A percentile compares a stretch with the other conserved stretches of the same genome.
Evolutionary conservation across 192 early-diverging fungal genomes (phyloP).

Genomic region (Backusella morwellensis): DNA sequence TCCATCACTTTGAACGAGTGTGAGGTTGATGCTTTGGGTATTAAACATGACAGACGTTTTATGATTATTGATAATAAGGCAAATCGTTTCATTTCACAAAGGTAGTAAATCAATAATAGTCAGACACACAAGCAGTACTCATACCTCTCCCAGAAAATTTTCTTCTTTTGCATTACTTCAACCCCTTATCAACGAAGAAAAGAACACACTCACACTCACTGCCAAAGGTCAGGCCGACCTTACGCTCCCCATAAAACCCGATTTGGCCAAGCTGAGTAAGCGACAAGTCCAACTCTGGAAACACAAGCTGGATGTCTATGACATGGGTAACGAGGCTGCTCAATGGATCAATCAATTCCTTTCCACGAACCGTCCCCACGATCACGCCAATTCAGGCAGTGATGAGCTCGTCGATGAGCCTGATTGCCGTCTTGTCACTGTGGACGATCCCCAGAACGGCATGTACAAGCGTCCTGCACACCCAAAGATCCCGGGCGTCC

Average conservation of each 20-base stretch:
- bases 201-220: conserved; percentile 11
- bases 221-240: conserved; percentile 1
- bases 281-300: conserved; percentile 39
- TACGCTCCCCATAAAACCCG: conserved; percentile 25
- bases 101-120: conserved; percentile 15
- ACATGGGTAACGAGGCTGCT: conserved; percentile 63
- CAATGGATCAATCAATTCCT: conserved; percentile 53
- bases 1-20: conserved; percentile 37
- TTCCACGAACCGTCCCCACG: neutral
- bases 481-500: conserved; percentile 26
- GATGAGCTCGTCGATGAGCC: neutral
- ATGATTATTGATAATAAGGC: conserved; percentile 39
- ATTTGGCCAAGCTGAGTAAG: conserved; percentile 7
- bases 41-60: conserved; percentile 44
- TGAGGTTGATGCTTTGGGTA: conserved; percentile 15
- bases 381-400: neutral
- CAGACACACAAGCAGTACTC: neutral
- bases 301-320: conserved; percentile 43
- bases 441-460: conserved; percentile 20
- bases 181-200: conserved; percentile 14
- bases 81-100: conserved; percentile 32
- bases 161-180: conserved; percentile 23
- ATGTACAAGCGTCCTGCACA: conserved; percentile 27
- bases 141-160: conserved; percentile 17
- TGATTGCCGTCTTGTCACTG: conserved; percentile 18